These are phyloP conservation scores for Paraurostyla sp. DNA, from an alignment of 73 alveolate species.

Conservation along the genomic window DNA sequence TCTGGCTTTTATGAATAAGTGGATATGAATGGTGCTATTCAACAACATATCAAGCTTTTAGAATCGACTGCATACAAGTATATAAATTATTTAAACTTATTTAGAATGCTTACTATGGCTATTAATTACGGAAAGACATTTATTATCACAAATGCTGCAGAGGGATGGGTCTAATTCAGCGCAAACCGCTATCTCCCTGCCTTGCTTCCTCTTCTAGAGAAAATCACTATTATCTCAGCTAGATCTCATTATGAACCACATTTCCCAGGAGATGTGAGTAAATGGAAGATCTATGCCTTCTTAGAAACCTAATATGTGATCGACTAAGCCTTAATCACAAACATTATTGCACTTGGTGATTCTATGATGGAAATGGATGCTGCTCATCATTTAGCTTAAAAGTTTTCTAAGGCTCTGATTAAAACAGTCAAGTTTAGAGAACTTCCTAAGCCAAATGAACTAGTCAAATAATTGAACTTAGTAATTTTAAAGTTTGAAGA, in stretches of 20 bases:
- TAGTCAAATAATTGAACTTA: conserved; percentile 81
- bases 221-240: conserved; percentile 90
- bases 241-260: conserved; percentile 94
- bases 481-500: conserved; percentile 73
- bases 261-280: conserved; percentile 89
- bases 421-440: conserved; percentile 89
- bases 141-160: conserved; percentile 98
- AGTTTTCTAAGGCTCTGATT: conserved; percentile 71
- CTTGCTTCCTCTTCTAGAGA: conserved; percentile 67
- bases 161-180: conserved; percentile 99
- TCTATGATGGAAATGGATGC: conserved; percentile 87
- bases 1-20: conserved; percentile 16
- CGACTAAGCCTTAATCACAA: conserved; percentile 80
- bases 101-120: neutral
- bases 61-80: neutral
- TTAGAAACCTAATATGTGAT: conserved; percentile 84
- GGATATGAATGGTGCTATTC: conserved; percentile 16
- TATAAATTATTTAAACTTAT: neutral
- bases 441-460: conserved; percentile 87
- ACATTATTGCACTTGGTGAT: conserved; percentile 84
- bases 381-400: conserved; percentile 75
- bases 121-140: conserved; percentile 81
- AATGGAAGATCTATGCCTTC: conserved; percentile 98
- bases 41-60: neutral
- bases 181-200: conserved; percentile 87